Conservation (phyloP, 441 rosid species). For the Omphalea diandra region DNA sequence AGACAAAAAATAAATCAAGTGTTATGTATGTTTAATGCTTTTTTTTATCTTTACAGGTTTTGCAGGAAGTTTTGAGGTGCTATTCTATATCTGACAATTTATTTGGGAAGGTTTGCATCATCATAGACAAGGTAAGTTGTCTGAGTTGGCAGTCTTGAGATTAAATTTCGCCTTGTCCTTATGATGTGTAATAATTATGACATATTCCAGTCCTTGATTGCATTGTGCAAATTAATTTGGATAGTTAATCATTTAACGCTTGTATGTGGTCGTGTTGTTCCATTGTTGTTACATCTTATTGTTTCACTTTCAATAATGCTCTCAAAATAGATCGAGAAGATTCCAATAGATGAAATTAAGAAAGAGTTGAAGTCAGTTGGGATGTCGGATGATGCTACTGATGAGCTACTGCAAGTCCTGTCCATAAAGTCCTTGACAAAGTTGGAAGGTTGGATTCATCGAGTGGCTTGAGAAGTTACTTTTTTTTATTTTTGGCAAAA, state of each 20-base stretch:
- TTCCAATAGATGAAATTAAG: slow-evolving; percentile 68
- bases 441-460: slow-evolving; percentile 64
- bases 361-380: slow-evolving; percentile 63
- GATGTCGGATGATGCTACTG: slow-evolving; percentile 59
- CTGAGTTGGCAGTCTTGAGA: slow-evolving; percentile 13
- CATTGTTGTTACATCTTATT: not conserved
- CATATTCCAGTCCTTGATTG: not conserved
- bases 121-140: slow-evolving; percentile 82
- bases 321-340: slow-evolving; percentile 65
- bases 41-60: slow-evolving; percentile 48
- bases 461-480: slow-evolving; percentile 13
- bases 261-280: not conserved
- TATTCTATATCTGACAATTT: slow-evolving; percentile 62
- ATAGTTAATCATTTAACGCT: slow-evolving; percentile 2
- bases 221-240: not conserved
- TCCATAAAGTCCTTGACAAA: slow-evolving; percentile 70
- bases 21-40: not conserved
- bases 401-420: slow-evolving; percentile 67
- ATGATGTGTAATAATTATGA: slow-evolving; percentile 10
- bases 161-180: not conserved
- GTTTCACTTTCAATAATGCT: slow-evolving; percentile 16
- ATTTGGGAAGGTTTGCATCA: slow-evolving; percentile 78
- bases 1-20: not conserved
- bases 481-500: not conserved
- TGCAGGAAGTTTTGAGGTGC: slow-evolving; percentile 70